Conservation (phyloP, 1,284 basidiomycete genomes). For the Microbotryomycetes sp. region DNA sequence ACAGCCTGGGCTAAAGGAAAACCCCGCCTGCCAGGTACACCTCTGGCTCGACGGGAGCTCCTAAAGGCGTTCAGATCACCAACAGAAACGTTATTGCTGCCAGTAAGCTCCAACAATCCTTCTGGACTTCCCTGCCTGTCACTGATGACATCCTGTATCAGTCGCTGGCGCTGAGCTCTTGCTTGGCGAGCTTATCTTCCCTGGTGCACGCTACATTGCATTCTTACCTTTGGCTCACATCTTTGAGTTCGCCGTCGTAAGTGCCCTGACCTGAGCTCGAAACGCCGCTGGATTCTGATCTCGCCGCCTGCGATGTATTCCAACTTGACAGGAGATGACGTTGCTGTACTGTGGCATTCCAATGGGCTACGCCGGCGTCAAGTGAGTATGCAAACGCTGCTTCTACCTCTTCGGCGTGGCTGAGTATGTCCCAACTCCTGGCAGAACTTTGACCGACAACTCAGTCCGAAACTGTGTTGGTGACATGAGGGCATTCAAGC, state of each 20-base stretch:
- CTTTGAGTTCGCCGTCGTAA: constrained; percentile 66
- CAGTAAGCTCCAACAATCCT: background rate
- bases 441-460: constrained; percentile 90
- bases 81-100: constrained; percentile 82
- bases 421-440: constrained; percentile 64
- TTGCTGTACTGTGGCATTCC: constrained; percentile 55
- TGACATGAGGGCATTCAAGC: constrained; percentile 75
- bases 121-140: background rate
- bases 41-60: constrained; percentile 72
- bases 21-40: constrained; percentile 6
- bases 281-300: background rate
- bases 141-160: no score
- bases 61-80: constrained; percentile 87
- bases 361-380: constrained; percentile 49
- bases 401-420: background rate
- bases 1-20: no score
- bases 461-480: constrained; percentile 86
- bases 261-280: constrained; percentile 36
- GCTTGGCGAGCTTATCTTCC: constrained; percentile 64
- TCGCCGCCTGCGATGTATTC: no score
- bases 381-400: background rate
- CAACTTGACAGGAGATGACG: background rate
- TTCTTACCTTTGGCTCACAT: constrained; percentile 57
- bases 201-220: constrained; percentile 61
- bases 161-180: constrained; percentile 53